Percentiles rank a stretch among this genome's conserved stretches.
These are phyloP conservation scores for Voacanga thouarsii DNA, from an alignment of 257 asterid genomes.

Conservation along the genomic window DNA sequence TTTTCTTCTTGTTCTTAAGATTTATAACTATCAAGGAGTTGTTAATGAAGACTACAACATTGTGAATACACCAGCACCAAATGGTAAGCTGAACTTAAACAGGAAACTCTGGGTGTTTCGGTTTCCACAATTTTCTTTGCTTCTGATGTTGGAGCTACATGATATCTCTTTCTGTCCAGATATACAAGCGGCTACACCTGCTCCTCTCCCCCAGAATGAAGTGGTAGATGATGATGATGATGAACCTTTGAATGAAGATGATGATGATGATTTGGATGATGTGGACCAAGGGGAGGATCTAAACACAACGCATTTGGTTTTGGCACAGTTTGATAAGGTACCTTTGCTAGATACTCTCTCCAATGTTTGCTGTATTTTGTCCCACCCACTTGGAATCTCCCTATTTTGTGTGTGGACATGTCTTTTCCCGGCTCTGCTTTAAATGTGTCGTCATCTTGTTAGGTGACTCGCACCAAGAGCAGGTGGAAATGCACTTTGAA, in stretches of 20 bases:
- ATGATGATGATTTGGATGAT: slow-evolving; percentile 86
- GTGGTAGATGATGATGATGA: slow-evolving; percentile 73
- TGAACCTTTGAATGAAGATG: slow-evolving; percentile 91
- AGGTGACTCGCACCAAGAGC: slow-evolving; percentile 98
- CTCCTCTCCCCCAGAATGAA: slow-evolving; percentile 67
- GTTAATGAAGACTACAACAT: slow-evolving; percentile 88
- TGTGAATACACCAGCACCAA: slow-evolving; percentile 88
- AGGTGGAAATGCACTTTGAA: slow-evolving; percentile 95
- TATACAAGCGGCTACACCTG: slow-evolving; percentile 89
- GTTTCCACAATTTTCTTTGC: not conserved
- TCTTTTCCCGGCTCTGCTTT: not conserved
- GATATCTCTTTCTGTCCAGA: slow-evolving; percentile 36
- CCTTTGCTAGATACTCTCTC: not conserved
- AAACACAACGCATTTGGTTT: slow-evolving; percentile 75
- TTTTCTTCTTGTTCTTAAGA: slow-evolving; percentile 40
- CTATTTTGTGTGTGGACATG: not conserved
- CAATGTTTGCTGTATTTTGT: not conserved
- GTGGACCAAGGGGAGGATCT: slow-evolving; percentile 86
- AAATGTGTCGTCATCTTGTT: slow-evolving; percentile 12
- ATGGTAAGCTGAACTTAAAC: slow-evolving; percentile 38
- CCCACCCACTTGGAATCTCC: not conserved
- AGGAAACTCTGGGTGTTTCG: not conserved
- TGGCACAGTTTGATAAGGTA: slow-evolving; percentile 97
- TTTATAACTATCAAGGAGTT: slow-evolving; percentile 85
- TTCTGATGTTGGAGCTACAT: slow-evolving; percentile 12